Base-by-base conservation (phyloP, 2,329 filamentous ascomycete species). In the Rhynchosporium graminicola region DNA sequence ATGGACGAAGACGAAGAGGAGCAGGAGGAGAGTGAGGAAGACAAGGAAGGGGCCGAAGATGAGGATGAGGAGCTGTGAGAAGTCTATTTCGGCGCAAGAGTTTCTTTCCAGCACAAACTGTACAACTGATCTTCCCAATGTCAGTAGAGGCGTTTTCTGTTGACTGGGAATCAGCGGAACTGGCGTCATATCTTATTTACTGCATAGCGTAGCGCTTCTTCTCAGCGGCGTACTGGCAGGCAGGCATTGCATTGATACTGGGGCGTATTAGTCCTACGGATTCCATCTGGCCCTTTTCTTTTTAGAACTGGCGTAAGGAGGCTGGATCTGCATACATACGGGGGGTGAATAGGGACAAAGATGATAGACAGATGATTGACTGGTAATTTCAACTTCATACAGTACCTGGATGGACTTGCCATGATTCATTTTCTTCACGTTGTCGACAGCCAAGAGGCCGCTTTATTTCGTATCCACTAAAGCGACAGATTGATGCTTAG, bases 1-100 rank as follows among this genome's bases (percentile, higher is more conserved):
- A 80, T 84, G 76, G 83, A 83, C 38, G 86, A 88, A 51, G 61
- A 63, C 31, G 83, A 84, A 15, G 83, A 85, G 51, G 79, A 80
- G 26, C 80, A 82, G 46, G 76, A 78, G 15, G 74, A 76, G 38
- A 75, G 73, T 62, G 67, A 70, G 50, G 68, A 70, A 28, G 58
- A 64, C 52, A 64, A 71, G 52, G 66, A 70, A 26, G 64, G 33
- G 9, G 33, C 48, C 54, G 55, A 56, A 40, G 46, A 63, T 26
- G 54, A 59, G 33, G 60, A 64, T 45, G 59, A 63, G 43, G 57
- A 63, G 43, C 42, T 50, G 10, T 40, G 52, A 54, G 28, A 7
- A 38, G 3, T 28, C 4, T 13, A 36, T 33, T 50, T 28, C 4
- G 29, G 26, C 31, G 13, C 43, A 29, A n/a, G 28, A 10, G 31